Base-by-base conservation (phyloP, 2,329 filamentous ascomycete species). In the Xylariaceae sp. region DNA sequence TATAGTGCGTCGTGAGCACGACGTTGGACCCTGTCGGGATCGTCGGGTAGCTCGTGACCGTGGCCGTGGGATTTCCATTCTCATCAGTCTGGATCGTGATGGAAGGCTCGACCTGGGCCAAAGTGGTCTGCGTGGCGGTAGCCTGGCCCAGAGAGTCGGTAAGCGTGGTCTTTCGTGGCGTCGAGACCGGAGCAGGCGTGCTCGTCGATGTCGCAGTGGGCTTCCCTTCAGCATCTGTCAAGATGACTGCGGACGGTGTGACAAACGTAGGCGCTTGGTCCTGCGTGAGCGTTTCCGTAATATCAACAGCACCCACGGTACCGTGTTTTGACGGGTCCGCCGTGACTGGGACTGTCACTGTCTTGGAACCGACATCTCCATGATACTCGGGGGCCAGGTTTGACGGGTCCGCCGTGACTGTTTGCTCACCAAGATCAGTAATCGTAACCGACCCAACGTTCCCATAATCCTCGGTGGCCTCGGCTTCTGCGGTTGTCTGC, bases 131-230 rank as follows among this genome's bases (percentile, higher is more conserved):
- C 24, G 35, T 28, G 4, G 35, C 19, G 4, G 35, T 37, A 3
- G 35, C 11, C n/a, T 29, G n/a, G n/a, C 24, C 24, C 24, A 8
- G 9, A 4, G 24, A 31, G 26, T 30, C 18, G 31, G 51, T 55
- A 2, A 50, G 39, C 4, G 39, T 49, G 12, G 39, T 47, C 6
- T 47, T 52, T 13, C 39, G 40, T 1, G 51, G 49, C 12, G 39
- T 4, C 4, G 39, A 37, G 2, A 41, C 19, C 19, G 37, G 6
- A 4, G 42, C 41, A 24, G 42, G 18, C 31, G 50, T 57, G 39
- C 41, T 56, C 12, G 48, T 38, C 22, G 44, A 8, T 4, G 55
- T 58, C 17, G 42, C 42, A 0, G 52, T 57, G 13, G 50, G 47
- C 9, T 9, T 18, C n/a, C 56, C 55, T 18, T 52, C 44, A 13